Evolutionary conservation across 1,284 basidiomycete species (phyloP).

Genomic region (Anthracocystis setariae): DNA sequence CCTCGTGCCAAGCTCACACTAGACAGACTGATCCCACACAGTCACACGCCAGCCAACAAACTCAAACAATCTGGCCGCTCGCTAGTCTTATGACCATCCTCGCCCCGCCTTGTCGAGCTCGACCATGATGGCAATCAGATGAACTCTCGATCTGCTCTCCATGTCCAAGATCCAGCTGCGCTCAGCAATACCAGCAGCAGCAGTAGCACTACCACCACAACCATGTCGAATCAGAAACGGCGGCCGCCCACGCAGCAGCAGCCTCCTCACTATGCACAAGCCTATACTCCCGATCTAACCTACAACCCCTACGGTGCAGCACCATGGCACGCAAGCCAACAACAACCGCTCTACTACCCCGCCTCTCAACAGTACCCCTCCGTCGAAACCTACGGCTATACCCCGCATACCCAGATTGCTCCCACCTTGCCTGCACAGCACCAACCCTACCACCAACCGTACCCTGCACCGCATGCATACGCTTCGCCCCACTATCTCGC

Average conservation of each 20-base stretch:
- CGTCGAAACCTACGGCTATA: conserved; percentile 12
- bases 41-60: neutral
- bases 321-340: conserved; percentile 7
- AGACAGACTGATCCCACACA: neutral
- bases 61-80: too few relatives aligned
- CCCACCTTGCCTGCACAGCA: conserved; percentile 11
- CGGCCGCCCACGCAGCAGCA: conserved; percentile 20
- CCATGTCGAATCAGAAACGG: conserved; percentile 37
- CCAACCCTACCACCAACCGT: conserved; percentile 6
- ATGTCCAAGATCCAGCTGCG: too few relatives aligned
- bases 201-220: too few relatives aligned
- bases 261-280: conserved; percentile 11
- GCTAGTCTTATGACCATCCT: neutral
- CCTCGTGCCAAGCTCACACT: too few relatives aligned
- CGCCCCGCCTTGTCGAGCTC: too few relatives aligned
- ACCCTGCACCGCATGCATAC: conserved; percentile 8
- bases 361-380: conserved; percentile 22
- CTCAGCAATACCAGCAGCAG: too few relatives aligned
- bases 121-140: too few relatives aligned
- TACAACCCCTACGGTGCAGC: conserved; percentile 11
- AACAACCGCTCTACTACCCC: conserved; percentile 18
- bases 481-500: conserved; percentile 7
- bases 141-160: too few relatives aligned
- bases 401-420: conserved; percentile 2
- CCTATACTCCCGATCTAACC: conserved; percentile 11